A percentile compares a stretch with the other conserved stretches of the same genome.
Conservation (phyloP, 169 alveolate species). For the Eimeria tenella region DNA sequence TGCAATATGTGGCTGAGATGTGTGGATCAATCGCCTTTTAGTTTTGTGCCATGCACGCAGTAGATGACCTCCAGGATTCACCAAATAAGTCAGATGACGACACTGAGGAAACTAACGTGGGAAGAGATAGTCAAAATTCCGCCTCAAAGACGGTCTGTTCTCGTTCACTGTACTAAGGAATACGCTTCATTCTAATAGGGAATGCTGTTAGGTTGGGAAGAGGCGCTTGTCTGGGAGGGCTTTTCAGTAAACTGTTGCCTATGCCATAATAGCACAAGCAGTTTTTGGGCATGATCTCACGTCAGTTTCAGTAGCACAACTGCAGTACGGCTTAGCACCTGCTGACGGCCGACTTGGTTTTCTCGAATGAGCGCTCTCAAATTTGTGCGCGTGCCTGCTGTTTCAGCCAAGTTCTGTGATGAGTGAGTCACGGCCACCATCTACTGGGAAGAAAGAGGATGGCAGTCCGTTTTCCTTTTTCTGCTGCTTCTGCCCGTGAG, state of each 20-base stretch:
- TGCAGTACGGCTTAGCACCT: no score
- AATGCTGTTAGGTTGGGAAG: not conserved
- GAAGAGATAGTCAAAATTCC: conserved; percentile 29
- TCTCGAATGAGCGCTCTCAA: no score
- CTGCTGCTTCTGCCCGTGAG: conserved; percentile 67
- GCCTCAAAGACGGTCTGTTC: conserved; percentile 43
- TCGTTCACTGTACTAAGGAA: no score
- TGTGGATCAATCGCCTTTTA: no score
- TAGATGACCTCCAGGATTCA: conserved; percentile 39
- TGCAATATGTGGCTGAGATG: no score
- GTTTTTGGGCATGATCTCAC: no score
- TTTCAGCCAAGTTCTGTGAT: conserved; percentile 49
- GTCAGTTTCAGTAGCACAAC: no score
- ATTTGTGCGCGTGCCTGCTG: not conserved
- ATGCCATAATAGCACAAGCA: no score
- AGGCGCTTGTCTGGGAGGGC: not conserved
- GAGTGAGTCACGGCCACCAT: conserved; percentile 34
- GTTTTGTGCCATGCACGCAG: not conserved
- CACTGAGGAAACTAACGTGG: conserved; percentile 49
- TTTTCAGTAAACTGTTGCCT: no score
- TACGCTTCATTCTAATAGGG: no score
- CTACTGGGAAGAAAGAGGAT: not conserved
- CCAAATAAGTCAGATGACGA: conserved; percentile 61
- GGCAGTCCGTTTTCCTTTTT: conserved; percentile 22
- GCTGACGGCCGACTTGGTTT: no score